Evolutionary conservation across 306 rosid species (phyloP), one percentile per base, ranked within the genome.

Genomic region (Inga oerstediana): DNA sequence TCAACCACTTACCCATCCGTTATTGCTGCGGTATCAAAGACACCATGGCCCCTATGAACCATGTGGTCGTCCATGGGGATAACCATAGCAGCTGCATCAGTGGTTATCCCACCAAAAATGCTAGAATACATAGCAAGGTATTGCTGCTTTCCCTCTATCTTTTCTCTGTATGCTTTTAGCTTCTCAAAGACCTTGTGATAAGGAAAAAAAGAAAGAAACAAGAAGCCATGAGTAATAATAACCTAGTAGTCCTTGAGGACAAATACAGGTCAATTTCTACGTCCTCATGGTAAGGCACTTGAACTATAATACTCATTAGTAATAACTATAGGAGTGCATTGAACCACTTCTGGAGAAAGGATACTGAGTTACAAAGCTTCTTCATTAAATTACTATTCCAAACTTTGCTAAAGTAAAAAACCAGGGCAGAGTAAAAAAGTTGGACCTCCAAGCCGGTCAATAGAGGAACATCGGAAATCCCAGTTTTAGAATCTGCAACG

Each of bases 31-130:
- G 98, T 95, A 72, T 95, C 98, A 22, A 95, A 95, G 84, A 95
- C 98, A 80, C 95, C 98, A 35, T 95, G 98, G 69, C 98, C 98
- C 66, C 98, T 86, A 32, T 95, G 98, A 80, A 95, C 96, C 98
- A 95, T 91, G 88, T 95, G 98, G 79, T 95, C 98, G 83, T 93
- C 98, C 86, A 93, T 83, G 34, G 98, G 96, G 76, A 95, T 88
- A 69, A 93, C 92, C 98, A 95, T 95, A 35, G 90, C 94, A 75
- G 92, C 89, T 66, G 96, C 91, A 59, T 95, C 96, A 1, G 93
- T 92, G 20, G 92, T 93, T 75, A 93, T 92, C 80, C 98, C 98
- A 64, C 93, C 97, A 80, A 90, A 88, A 82, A 93, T 56, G 87
- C 98, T 93, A 54, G 98, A 95, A 84, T 93, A 95, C 98, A 95